Percentiles rank a stretch among this genome's conserved stretches.
phyloP scores from a whole-genome alignment of 495 filamentous ascomycete species.

The Xylaria nigripes region DNA sequence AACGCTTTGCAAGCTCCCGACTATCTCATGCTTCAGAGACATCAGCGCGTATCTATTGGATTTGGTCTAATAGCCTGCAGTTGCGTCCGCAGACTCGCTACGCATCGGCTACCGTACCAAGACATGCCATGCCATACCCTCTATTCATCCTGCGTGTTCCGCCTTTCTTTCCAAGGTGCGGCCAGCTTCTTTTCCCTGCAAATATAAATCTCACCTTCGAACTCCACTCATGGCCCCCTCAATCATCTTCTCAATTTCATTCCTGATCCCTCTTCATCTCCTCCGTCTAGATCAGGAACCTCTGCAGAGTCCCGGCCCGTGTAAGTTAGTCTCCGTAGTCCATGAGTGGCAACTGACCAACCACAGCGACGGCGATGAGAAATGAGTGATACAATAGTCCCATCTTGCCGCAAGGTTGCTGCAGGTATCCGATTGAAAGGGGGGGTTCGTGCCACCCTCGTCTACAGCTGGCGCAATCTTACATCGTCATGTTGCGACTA shows the following conservation, averaged over 20 bases:
- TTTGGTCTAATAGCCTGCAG: background rate
- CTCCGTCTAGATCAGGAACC: background rate
- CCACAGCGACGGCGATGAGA: background rate
- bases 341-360: background rate
- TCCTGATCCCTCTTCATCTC: background rate
- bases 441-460: background rate
- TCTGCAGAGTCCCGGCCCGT: conserved; percentile 4
- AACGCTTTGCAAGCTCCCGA: background rate
- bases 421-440: background rate
- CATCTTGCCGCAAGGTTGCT: background rate
- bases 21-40: background rate
- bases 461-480: background rate
- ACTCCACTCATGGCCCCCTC: background rate
- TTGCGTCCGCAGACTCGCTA: background rate
- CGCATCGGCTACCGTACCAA: background rate
- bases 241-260: background rate
- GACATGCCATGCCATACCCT: background rate
- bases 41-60: background rate
- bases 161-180: background rate
- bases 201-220: background rate
- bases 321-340: background rate
- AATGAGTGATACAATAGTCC: background rate
- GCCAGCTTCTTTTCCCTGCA: background rate
- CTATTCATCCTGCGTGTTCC: background rate
- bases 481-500: background rate